A percentile compares a stretch with the other conserved stretches of the same genome.
Conservation (phyloP, 352 stramenopile genomes). For the Globisporangium lucens region DNA sequence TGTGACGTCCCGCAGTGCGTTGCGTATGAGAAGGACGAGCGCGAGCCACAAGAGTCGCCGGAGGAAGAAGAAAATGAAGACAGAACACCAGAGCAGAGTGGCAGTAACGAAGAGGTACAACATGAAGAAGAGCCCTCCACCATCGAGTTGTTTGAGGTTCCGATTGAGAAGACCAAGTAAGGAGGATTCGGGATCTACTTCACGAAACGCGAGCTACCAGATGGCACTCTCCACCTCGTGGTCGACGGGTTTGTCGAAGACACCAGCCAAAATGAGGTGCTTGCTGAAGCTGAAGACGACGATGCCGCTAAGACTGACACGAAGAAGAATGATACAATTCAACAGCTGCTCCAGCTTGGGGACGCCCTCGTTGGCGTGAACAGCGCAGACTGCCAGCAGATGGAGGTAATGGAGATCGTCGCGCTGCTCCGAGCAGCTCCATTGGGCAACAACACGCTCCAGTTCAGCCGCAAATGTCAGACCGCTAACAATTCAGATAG, state of each 20-base stretch:
- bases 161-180: constrained; percentile 33
- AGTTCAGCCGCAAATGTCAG: constrained; percentile 21
- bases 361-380: constrained; percentile 38
- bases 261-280: not conserved
- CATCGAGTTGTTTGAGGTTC: constrained; percentile 15
- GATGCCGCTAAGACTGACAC: not conserved
- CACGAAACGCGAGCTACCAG: constrained; percentile 16
- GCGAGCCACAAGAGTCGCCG: not conserved
- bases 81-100: not conserved
- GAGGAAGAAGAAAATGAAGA: constrained; percentile 1
- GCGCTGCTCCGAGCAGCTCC: constrained; percentile 27
- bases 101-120: not conserved
- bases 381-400: constrained; percentile 21
- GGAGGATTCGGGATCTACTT: constrained; percentile 45
- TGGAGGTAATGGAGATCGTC: constrained; percentile 26
- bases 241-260: constrained; percentile 42
- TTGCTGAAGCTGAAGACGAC: not conserved
- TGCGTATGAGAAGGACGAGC: not conserved
- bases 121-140: not conserved
- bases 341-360: constrained; percentile 26
- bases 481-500: not conserved
- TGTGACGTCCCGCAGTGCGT: not conserved
- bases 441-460: constrained; percentile 30
- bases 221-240: constrained; percentile 14
- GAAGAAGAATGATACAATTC: constrained; percentile 9